Conservation (phyloP, 257 asterid genomes). For the Dorcoceras hygrometricum region DNA sequence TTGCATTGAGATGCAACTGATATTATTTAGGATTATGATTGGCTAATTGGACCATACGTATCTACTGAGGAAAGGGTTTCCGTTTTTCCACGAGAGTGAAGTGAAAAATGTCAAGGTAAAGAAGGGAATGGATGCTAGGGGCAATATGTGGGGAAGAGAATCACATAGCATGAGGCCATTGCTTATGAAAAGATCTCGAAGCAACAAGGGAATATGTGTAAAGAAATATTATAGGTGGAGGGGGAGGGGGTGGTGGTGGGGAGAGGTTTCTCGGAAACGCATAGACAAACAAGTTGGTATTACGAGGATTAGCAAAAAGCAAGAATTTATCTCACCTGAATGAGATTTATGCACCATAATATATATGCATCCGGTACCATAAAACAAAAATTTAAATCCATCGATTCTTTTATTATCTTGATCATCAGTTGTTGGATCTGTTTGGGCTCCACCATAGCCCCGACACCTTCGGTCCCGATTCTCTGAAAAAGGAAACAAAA, state of each 20-base stretch:
- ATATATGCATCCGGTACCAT: too few relatives aligned
- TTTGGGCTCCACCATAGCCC: neutral
- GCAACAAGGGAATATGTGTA: conserved; percentile 15
- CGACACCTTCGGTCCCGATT: neutral
- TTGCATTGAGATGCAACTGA: too few relatives aligned
- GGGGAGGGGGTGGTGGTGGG: conserved; percentile 15
- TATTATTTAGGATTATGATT: too few relatives aligned
- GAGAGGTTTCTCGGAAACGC: conserved; percentile 15
- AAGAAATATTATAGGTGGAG: neutral
- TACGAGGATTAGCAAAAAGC: conserved; percentile 26
- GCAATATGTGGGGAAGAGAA: neutral
- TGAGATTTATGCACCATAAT: too few relatives aligned
- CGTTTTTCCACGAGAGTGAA: too few relatives aligned
- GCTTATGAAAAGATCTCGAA: neutral
- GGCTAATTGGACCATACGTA: too few relatives aligned
- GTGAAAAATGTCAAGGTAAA: neutral
- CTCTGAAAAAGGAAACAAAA: conserved; percentile 1
- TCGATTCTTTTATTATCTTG: too few relatives aligned
- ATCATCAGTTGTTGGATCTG: neutral
- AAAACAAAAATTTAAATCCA: too few relatives aligned
- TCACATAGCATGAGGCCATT: neutral
- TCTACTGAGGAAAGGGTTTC: too few relatives aligned
- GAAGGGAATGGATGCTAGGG: neutral
- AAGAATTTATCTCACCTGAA: neutral
- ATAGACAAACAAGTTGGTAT: conserved; percentile 27